Base-by-base conservation (phyloP, 345 rosid species). In the Populus euphratica region DNA sequence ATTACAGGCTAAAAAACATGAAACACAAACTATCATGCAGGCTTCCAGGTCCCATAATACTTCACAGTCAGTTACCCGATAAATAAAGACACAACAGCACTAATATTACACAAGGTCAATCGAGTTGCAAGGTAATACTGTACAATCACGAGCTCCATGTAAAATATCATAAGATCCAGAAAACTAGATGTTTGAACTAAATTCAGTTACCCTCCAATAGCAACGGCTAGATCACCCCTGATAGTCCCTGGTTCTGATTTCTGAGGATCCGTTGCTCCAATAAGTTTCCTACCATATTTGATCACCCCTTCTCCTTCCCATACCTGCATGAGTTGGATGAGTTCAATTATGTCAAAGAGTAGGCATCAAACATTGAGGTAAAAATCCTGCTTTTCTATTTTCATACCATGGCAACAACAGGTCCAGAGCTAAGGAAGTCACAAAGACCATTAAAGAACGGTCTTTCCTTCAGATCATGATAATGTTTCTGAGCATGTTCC, bases 271-370 rank as follows among this genome's bases (percentile, higher is more conserved):
- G 99, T 96, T 35, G 99, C 98, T 81, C 98, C 99, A 4, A 96
- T 96, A 70, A 96, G 94, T 81, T 93, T 96, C 80, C 99, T 84
- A 31, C 99, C 98, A 31, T 96, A 96, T 75, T 80, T 90, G 25
- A 93, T 92, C 80, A 91, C 99, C 11, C 98, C 99, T 81, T 96
- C 99, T 78, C 99, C 99, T 87, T 96, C 99, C 99, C 99, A 96
- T 21, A 96, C 98, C 99, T 95, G 77, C 71, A 85, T 8, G 21
- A 75, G 61, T 47, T 72, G 50, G 73, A 35, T 44, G 31, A 70
- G 68, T 73, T 66, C 11, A 62, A 47, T 25, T 27, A 18, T 44
- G 41, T 65, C 25, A 12, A 12, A 38, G 70, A 70, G 35, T 73
- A 65, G 41, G 61, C 2, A 43, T 33, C 69, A 49, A 50, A 72